Evolutionary conservation across 2,329 filamentous ascomycete species (phyloP).

Genomic region (Aspergillus sp.): DNA sequence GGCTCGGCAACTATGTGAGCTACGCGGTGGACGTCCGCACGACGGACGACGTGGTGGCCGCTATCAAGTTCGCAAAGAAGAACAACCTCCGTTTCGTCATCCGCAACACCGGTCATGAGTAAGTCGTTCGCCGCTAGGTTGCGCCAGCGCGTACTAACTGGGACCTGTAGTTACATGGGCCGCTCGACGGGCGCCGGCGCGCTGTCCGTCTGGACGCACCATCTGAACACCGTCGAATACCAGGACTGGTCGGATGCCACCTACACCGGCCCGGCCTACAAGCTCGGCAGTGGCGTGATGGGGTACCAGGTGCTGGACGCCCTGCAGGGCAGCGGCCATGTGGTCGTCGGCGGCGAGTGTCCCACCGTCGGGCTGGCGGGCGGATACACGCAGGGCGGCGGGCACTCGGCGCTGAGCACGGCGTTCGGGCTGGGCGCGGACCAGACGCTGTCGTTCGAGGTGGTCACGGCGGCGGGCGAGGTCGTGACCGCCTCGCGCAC

Average conservation of each 20-base stretch:
- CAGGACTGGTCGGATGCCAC: conserved; percentile 35
- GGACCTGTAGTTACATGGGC: conserved; percentile 42
- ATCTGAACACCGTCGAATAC: conserved; percentile 29
- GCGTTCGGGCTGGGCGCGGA: conserved; percentile 60
- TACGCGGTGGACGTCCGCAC: conserved; percentile 38
- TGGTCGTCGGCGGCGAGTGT: conserved; percentile 55
- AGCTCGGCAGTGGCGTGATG: conserved; percentile 54
- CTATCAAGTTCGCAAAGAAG: conserved; percentile 44
- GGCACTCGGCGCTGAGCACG: conserved; percentile 55
- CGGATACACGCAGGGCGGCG: conserved; percentile 62
- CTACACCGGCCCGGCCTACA: conserved; percentile 54
- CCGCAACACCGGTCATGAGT: conserved; percentile 44
- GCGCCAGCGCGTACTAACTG: rapidly evolving
- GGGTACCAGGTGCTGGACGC: conserved; percentile 51
- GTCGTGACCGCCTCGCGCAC: conserved; percentile 48
- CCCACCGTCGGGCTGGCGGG: conserved; percentile 59
- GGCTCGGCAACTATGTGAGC: conserved; percentile 28
- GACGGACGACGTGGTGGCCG: conserved; percentile 26
- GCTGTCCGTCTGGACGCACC: conserved; percentile 34
- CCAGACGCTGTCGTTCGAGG: conserved; percentile 55
- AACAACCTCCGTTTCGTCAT: conserved; percentile 54
- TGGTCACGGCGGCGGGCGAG: conserved; percentile 52
- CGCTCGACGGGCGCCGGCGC: conserved; percentile 61
- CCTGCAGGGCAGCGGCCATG: conserved; percentile 47
- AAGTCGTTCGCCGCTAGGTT: conserved; percentile 5